These are phyloP conservation scores for Xylaria palmicola DNA, from an alignment of 495 filamentous ascomycete genomes.

Conservation along the genomic window DNA sequence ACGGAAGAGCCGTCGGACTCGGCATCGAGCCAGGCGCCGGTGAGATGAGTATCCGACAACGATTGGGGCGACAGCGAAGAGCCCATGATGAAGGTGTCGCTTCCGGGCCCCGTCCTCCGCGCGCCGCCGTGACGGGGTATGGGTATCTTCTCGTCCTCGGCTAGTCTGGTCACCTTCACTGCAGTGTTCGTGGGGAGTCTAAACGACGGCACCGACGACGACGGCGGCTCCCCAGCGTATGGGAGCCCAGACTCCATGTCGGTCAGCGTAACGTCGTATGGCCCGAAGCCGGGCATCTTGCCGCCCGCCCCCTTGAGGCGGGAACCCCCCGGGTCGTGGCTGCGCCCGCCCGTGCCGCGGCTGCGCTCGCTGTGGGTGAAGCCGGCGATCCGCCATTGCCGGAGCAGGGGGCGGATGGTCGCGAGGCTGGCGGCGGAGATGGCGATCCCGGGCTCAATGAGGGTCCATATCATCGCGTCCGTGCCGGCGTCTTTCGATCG, in stretches of 20 bases:
- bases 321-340: slow-evolving; percentile 18
- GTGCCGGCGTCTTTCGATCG: slow-evolving; percentile 32
- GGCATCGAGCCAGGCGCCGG: slow-evolving; percentile 27
- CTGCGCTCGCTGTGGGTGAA: slow-evolving; percentile 32
- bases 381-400: slow-evolving; percentile 31
- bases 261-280: slow-evolving; percentile 26
- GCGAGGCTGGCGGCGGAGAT: slow-evolving; percentile 41
- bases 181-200: no score
- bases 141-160: no score
- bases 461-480: slow-evolving; percentile 43
- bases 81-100: slow-evolving; percentile 29
- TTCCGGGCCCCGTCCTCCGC: slow-evolving; percentile 17
- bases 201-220: slow-evolving; percentile 16
- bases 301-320: slow-evolving; percentile 20
- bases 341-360: slow-evolving; percentile 13
- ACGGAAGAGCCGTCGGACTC: slow-evolving; percentile 9
- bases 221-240: slow-evolving; percentile 1
- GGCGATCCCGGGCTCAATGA: slow-evolving; percentile 44
- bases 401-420: slow-evolving; percentile 43
- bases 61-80: slow-evolving; percentile 12
- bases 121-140: background rate
- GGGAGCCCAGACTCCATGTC: slow-evolving; percentile 24
- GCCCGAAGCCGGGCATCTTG: slow-evolving; percentile 30
- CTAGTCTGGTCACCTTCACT: no score
- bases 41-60: slow-evolving; percentile 3